Base-by-base conservation (phyloP, 352 stramenopile genomes). In the Lagenidium sp. region DNA sequence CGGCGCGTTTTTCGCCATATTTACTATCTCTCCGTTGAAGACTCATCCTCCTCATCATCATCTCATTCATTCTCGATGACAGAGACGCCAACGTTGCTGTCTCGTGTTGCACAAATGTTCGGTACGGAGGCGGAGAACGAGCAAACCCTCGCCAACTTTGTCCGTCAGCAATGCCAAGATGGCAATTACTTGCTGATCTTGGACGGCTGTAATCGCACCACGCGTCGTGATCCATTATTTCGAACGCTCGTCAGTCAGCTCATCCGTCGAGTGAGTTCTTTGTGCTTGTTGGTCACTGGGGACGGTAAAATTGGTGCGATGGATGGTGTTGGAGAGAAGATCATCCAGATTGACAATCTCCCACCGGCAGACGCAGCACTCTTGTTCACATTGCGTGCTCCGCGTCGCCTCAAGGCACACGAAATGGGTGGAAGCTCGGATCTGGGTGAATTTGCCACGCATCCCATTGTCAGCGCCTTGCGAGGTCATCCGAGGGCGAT, bases 271-370 rank as follows among this genome's bases (percentile, higher is more conserved):
- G 79, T 88, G 8, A 82, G 64, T 29, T 67, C 65, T 0, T 44
- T 91, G 10, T 60, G 68, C 16, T 48, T 91, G 10, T 47, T 91
- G 6, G 30, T 91, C 26, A 89, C 76, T 0, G 74, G 76, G 0
- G 77, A 88, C 16, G 67, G 66, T 7, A 86, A 84, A 34, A 67
- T 91, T 34, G 79, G 79, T 10, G 79, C 57, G 0, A 76, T 89
- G 67, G 76, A 91, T 29, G 79, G 79, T 18, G 79, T 91, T 4
- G 71, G 71, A 4, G 79, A 91, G 53, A 87, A 85, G 52, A 87
- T 91, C 31, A 65, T 87, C 16, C 32, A 56, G 0, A 63, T 91
- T 5, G 79, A 84, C 4, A 63, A 62, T 6, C 44, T 91, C n/a
- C 75, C 79, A 5, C 66, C 76, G 2, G 45, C 60, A 3, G 73